Percentiles rank a stretch among this genome's conserved stretches.
phyloP scores from a whole-genome alignment of 208 protist genomes.

The Wallacemonas sp. region DNA sequence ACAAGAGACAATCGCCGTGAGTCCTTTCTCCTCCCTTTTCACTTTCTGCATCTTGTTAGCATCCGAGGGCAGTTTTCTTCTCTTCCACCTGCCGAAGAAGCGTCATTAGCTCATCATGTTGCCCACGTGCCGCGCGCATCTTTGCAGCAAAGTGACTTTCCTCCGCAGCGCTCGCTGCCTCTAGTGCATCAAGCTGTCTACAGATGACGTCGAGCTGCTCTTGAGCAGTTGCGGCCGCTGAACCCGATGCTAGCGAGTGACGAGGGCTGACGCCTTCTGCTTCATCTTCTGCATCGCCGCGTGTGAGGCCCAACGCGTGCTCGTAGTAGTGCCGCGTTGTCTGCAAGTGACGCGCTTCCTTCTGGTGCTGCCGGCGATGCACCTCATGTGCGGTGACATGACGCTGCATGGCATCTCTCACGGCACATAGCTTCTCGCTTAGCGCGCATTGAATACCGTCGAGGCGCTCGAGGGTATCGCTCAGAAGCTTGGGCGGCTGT shows the following conservation, averaged over 20 bases:
- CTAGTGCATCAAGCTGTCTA: not conserved
- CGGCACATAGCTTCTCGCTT: not conserved
- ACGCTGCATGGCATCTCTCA: not conserved
- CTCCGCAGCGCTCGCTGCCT: not conserved
- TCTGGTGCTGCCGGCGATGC: not conserved
- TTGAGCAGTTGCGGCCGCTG: not conserved
- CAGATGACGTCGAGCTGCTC: not conserved
- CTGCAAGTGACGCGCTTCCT: constrained; percentile 2
- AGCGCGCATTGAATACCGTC: not conserved
- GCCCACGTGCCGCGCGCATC: not conserved
- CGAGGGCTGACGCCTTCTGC: no score
- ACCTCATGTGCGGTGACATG: not conserved
- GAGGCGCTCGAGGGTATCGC: not conserved
- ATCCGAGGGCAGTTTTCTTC: constrained; percentile 10
- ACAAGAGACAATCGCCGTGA: no score
- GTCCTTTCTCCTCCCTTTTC: no score
- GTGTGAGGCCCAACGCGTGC: constrained; percentile 1
- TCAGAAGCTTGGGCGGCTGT: no score
- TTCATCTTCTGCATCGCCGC: not conserved
- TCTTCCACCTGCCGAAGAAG: constrained; percentile 22
- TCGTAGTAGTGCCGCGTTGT: constrained; percentile 14
- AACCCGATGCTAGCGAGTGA: no score
- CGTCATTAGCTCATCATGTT: constrained; percentile 17
- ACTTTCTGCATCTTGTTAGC: not conserved
- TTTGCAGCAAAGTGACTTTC: not conserved